Evolutionary conservation across 192 early-diverging fungal genomes (phyloP).

Genomic region (Entomortierella parvispora): DNA sequence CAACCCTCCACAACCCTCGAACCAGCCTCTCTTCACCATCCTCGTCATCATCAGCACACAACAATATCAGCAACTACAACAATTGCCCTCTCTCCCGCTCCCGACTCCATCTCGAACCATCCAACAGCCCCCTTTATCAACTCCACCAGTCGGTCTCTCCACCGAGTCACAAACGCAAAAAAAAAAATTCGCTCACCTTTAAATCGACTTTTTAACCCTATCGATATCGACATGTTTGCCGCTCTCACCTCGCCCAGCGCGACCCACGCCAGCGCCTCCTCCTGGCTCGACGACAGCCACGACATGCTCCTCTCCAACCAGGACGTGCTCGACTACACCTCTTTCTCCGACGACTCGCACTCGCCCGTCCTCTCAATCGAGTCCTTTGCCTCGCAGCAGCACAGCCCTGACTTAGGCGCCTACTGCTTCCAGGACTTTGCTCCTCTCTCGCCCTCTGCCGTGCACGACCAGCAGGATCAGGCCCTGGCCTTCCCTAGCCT

Average conservation of each 20-base stretch:
- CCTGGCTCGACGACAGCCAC: constrained; percentile 11
- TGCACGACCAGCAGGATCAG: not conserved
- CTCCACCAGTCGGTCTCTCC: no score
- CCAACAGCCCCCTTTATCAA: no score
- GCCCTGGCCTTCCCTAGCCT: not conserved
- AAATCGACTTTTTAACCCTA: not conserved
- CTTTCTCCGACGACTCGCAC: constrained; percentile 42
- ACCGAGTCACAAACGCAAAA: not conserved
- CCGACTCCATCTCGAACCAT: not conserved
- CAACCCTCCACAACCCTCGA: not conserved
- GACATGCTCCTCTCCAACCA: constrained; percentile 17
- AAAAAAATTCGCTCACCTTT: not conserved
- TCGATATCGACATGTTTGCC: not conserved
- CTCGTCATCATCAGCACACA: not conserved
- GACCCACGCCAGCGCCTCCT: not conserved
- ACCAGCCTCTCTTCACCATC: not conserved
- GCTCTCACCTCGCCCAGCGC: not conserved
- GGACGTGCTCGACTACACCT: constrained; percentile 41
- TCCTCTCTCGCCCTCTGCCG: not conserved
- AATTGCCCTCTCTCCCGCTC: not conserved
- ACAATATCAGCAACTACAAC: no score
- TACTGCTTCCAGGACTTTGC: constrained; percentile 34
- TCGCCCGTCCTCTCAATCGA: constrained; percentile 46
- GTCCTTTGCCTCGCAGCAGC: constrained; percentile 35
- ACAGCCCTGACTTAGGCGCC: constrained; percentile 37